Evolutionary conservation across 176 grass and related monocot genomes (phyloP), one percentile per base, ranked within the genome.

Genomic region (Eragrostis nindensis): DNA sequence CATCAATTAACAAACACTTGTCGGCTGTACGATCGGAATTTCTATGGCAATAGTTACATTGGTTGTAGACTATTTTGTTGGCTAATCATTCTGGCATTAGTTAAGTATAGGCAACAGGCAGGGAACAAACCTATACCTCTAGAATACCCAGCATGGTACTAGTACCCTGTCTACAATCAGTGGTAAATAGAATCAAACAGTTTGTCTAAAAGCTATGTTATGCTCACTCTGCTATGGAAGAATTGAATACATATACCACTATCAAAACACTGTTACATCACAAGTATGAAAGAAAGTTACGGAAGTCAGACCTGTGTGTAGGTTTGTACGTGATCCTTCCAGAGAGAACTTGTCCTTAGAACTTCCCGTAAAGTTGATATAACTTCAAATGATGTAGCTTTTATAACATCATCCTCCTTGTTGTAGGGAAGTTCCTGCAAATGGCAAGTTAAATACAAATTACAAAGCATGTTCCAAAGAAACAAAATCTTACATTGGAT

Each of bases 381-480:
- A 81, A 98, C 96, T 93, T 98, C 96, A 82, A 95, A 98, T 75
- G 92, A 93, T n/a, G 92, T 98, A 56, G 96, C 96, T 87, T 95
- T 91, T 67, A 98, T 88, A 70, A 93, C 72, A 86, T 98, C 92
- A 74, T 95, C 92, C 73, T 98, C 96, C 83, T 95, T 93, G 67
- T 93, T 84, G 73, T 93, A 98, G 19, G 96, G 65, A 7, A 89
- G 90, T 82, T 98, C 96, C 96, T 98, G 84, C 45, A 66, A 75
- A 83, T 6, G 21, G 22, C 25, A 85, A 80, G 70, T 70, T 80
- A 80, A 53, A 71, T 24, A 70, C 4, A 80, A 27, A 76, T 36
- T 81, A 11, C 53, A 39, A 80, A 57, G 14, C 27, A 55, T 29
- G 65, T 84, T 63, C 26, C 7, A 25, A 71, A 32, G 49, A 56